Conservation (phyloP, 768 basidiomycete genomes). For the Podaxis rugospora region DNA sequence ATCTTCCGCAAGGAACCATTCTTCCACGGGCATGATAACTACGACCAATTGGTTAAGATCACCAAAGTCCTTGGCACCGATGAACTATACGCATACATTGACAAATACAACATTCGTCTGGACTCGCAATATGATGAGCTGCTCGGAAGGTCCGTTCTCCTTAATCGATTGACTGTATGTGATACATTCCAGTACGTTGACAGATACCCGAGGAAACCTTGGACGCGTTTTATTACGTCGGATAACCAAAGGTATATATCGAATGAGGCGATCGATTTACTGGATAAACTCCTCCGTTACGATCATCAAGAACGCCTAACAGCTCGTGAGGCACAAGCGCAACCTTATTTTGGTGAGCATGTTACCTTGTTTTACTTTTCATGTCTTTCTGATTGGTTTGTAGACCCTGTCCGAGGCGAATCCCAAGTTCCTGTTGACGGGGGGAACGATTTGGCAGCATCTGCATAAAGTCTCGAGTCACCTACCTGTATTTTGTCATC, state of each 20-base stretch:
- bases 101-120: constrained; percentile 93
- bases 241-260: constrained; percentile 96
- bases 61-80: constrained; percentile 97
- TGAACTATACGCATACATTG: constrained; percentile 87
- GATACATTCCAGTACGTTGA: constrained; percentile 7
- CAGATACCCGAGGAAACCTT: constrained; percentile 91
- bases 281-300: constrained; percentile 93
- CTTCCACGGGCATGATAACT: constrained; percentile 99
- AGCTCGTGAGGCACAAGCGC: constrained; percentile 87
- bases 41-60: constrained; percentile 97
- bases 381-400: constrained; percentile 14
- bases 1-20: constrained; percentile 99
- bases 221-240: constrained; percentile 92
- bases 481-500: constrained; percentile 18
- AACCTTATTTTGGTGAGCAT: constrained; percentile 83
- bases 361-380: constrained; percentile 12
- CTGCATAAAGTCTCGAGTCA: constrained; percentile 29
- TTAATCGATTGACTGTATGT: not conserved
- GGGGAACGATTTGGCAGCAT: constrained; percentile 61
- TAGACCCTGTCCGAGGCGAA: constrained; percentile 62
- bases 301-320: constrained; percentile 97
- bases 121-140: constrained; percentile 97
- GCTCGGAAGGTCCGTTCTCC: constrained; percentile 62
- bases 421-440: constrained; percentile 46
- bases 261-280: constrained; percentile 93